A percentile compares a stretch with the other conserved stretches of the same genome.
Conservation (phyloP, 352 stramenopile genomes). For the Pythium phragmiticola region DNA sequence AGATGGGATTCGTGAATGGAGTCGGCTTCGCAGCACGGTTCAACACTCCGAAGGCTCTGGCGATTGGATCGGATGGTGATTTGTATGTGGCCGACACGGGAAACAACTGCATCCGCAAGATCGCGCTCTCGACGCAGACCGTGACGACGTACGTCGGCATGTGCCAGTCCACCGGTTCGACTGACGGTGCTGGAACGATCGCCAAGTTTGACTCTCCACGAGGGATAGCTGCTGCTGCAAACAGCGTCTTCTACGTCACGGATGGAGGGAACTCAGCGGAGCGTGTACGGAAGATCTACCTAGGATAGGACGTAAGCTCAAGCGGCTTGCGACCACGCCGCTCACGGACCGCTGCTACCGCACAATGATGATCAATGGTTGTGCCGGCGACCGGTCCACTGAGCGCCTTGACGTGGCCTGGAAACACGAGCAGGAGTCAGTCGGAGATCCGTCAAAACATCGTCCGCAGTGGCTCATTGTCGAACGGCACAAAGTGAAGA, state of each 20-base stretch:
- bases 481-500: constrained; percentile 93
- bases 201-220: constrained; percentile 1
- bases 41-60: constrained; percentile 3
- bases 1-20: too few relatives aligned
- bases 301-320: not conserved
- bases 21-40: constrained; percentile 2
- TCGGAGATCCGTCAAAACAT: constrained; percentile 91
- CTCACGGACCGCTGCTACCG: too few relatives aligned
- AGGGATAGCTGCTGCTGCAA: constrained; percentile 9
- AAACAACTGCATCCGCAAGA: constrained; percentile 20
- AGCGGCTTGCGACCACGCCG: too few relatives aligned
- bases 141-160: not conserved
- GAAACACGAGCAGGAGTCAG: constrained; percentile 89
- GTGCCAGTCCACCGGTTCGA: not conserved
- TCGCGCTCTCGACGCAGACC: constrained; percentile 4
- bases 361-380: constrained; percentile 90
- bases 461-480: constrained; percentile 75
- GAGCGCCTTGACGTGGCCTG: constrained; percentile 77
- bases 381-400: constrained; percentile 64
- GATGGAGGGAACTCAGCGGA: constrained; percentile 4
- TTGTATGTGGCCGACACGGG: constrained; percentile 14
- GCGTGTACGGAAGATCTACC: constrained; percentile 15
- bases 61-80: constrained; percentile 18
- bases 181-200: not conserved
- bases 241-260: constrained; percentile 17